These are phyloP conservation scores for Erucastrum elatum DNA, from an alignment of 345 rosid species.

Conservation along the genomic window DNA sequence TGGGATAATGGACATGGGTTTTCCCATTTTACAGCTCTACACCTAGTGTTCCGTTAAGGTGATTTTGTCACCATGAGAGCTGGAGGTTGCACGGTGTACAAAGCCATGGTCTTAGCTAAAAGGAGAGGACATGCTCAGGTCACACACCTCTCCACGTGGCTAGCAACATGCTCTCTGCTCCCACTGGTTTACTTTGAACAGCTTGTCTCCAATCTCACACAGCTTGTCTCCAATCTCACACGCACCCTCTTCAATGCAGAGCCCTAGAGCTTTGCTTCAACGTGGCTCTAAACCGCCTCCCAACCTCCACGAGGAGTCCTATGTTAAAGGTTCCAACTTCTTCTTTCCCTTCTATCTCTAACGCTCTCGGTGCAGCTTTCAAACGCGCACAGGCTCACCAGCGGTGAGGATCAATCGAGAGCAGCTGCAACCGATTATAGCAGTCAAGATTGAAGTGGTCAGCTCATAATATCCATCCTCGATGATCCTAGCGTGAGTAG, in stretches of 20 bases:
- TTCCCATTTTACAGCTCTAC: too few species aligned
- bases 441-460: slow-evolving; percentile 88
- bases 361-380: slow-evolving; percentile 94
- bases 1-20: too few species aligned
- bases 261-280: slow-evolving; percentile 98
- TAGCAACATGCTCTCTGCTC: slow-evolving; percentile 76
- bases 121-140: slow-evolving; percentile 95
- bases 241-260: slow-evolving; percentile 94
- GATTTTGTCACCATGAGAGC: slow-evolving; percentile 74
- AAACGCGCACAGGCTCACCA: slow-evolving; percentile 99
- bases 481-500: slow-evolving; percentile 98
- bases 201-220: too few species aligned
- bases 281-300: slow-evolving; percentile 95
- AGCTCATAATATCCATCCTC: slow-evolving; percentile 81
- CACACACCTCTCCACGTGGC: slow-evolving; percentile 95
- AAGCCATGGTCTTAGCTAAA: slow-evolving; percentile 69
- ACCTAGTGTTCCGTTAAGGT: slow-evolving; percentile 9
- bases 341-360: slow-evolving; percentile 73
- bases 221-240: slow-evolving; percentile 90
- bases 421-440: slow-evolving; percentile 88
- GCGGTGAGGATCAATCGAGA: slow-evolving; percentile 83
- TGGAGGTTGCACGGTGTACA: slow-evolving; percentile 82
- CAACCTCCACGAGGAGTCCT: slow-evolving; percentile 68
- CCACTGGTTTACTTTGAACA: slow-evolving; percentile 74
- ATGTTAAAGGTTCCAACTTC: slow-evolving; percentile 57